Percentiles rank a stretch among this genome's conserved stretches.
Evolutionary conservation across 176 grass and related monocot species (phyloP).

Genomic region (sorghum (Sorghum bicolor)): Sorghum_bicolor_NCBIv3 NC_012871.2:67483501-67484000

Average conservation of each 20-base stretch:
- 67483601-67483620: conserved; percentile 75
- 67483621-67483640: not conserved
- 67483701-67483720: conserved; percentile 79
- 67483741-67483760: conserved; percentile 56
- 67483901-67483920: conserved; percentile 93
- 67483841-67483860: conserved; percentile 50
- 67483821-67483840: not conserved
- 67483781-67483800: not conserved
- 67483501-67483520: not conserved
- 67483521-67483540: not conserved
- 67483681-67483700: not conserved
- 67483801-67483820: not conserved
- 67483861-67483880: conserved; percentile 45
- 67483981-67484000: conserved; percentile 5
- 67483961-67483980: conserved; percentile 63
- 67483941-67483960: not conserved
- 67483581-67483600: conserved; percentile 33
- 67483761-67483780: conserved; percentile 52
- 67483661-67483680: not conserved
- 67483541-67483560: conserved; percentile 57
- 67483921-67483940: conserved; percentile 52
- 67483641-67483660: not conserved
- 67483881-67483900: conserved; percentile 70
- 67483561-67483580: conserved; percentile 31
- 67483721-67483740: conserved; percentile 65